Evolutionary conservation across 768 basidiomycete genomes (phyloP).

Genomic region (Pleurotus pulmonarius): DNA sequence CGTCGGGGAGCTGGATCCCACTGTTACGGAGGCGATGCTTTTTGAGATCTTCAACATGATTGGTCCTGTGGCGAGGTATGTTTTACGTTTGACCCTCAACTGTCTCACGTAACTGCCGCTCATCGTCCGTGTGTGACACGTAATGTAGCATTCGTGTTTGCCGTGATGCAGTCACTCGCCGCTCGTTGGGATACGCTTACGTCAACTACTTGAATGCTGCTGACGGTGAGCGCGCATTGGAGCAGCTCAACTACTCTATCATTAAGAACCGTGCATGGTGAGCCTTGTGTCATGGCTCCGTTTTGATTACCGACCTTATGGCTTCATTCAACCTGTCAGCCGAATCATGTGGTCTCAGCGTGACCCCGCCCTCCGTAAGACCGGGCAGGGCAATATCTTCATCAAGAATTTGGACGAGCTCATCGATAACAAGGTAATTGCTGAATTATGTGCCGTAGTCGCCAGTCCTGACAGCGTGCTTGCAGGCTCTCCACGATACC

Average conservation of each 20-base stretch:
- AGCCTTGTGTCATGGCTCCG: conserved; percentile 19
- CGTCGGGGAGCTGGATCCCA: conserved; percentile 97
- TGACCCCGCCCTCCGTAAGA: conserved; percentile 98
- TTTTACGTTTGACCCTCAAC: conserved; percentile 7
- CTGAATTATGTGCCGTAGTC: neutral
- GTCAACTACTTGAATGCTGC: conserved; percentile 96
- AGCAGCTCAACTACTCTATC: conserved; percentile 98
- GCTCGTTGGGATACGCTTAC: conserved; percentile 98
- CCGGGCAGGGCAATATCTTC: conserved; percentile 99
- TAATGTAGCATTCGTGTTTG: conserved; percentile 89
- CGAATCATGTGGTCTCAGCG: conserved; percentile 99
- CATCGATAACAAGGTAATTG: conserved; percentile 91
- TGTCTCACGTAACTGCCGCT: conserved; percentile 2
- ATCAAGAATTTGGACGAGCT: conserved; percentile 98
- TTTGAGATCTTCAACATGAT: conserved; percentile 99
- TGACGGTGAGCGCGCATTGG: conserved; percentile 97
- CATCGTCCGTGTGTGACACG: conserved; percentile 9
- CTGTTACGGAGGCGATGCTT: conserved; percentile 98
- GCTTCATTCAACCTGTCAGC: conserved; percentile 34
- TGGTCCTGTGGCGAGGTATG: conserved; percentile 94
- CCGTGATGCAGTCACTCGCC: conserved; percentile 98
- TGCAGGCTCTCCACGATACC: conserved; percentile 95
- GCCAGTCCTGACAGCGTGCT: conserved; percentile 4
- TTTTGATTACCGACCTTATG: conserved; percentile 10
- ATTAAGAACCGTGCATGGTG: conserved; percentile 98